phyloP scores from a whole-genome alignment of 345 rosid species.

The Citrus glauca region DNA sequence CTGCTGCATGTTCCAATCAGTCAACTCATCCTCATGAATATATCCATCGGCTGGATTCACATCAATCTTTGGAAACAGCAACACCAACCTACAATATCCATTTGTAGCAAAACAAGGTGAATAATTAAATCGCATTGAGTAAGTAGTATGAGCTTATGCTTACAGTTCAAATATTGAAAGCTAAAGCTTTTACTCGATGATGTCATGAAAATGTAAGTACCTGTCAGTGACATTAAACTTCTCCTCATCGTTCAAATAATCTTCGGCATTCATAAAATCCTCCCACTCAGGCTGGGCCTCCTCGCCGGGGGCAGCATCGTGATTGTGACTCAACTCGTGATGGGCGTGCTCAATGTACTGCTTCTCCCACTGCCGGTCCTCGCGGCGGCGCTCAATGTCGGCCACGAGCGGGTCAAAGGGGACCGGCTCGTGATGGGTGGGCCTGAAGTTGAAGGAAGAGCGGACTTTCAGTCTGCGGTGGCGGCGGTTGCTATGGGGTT shows the following conservation, averaged over 20 bases:
- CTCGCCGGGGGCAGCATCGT: conserved; percentile 49
- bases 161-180: too few relatives aligned
- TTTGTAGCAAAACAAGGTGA: background rate
- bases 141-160: too few relatives aligned
- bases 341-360: conserved; percentile 61
- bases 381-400: conserved; percentile 67
- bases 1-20: conserved; percentile 78
- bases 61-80: conserved; percentile 90
- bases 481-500: background rate
- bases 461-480: conserved; percentile 25
- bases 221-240: conserved; percentile 86
- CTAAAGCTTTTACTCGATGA: background rate
- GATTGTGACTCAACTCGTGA: conserved; percentile 33
- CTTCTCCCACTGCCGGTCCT: conserved; percentile 87
- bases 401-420: conserved; percentile 78
- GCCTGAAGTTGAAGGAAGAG: conserved; percentile 23
- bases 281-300: conserved; percentile 95
- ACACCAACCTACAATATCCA: conserved; percentile 45
- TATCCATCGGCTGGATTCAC: conserved; percentile 73
- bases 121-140: too few relatives aligned
- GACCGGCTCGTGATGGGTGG: conserved; percentile 43
- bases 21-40: conserved; percentile 73
- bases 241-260: conserved; percentile 81
- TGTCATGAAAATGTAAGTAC: conserved; percentile 16
- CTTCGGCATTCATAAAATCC: conserved; percentile 89